Conservation (phyloP, 768 basidiomycete genomes). For the Leucosporidium creatinivorum region DNA sequence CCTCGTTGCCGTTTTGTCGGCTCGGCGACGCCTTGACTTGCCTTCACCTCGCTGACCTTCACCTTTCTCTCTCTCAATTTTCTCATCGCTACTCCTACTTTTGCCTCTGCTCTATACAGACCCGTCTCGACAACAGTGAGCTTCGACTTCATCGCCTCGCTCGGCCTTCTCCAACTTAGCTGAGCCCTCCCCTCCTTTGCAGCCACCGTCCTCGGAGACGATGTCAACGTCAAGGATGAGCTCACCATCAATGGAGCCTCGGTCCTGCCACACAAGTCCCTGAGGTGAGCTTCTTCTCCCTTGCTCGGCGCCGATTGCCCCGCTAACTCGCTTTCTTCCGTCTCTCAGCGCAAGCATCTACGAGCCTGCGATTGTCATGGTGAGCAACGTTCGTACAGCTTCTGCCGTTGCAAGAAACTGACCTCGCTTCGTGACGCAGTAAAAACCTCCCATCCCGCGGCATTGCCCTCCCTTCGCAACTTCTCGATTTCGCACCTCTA, state of each 20-base stretch:
- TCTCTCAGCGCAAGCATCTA: neutral
- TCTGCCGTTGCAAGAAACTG: too few species aligned
- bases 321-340: neutral
- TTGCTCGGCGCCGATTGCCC: constrained; percentile 9
- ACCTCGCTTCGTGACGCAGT: too few species aligned
- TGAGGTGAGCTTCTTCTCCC: constrained; percentile 35
- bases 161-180: too few species aligned
- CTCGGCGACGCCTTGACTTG: neutral
- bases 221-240: constrained; percentile 49
- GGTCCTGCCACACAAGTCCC: constrained; percentile 32
- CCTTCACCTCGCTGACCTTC: neutral
- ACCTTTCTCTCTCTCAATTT: neutral
- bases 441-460: neutral
- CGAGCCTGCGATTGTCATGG: constrained; percentile 38
- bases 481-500: too few species aligned
- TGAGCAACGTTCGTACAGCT: too few species aligned
- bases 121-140: constrained; percentile 8
- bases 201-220: constrained; percentile 47
- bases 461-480: too few species aligned
- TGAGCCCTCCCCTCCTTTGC: too few species aligned
- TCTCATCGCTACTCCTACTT: constrained; percentile 1
- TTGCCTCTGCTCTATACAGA: neutral
- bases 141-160: neutral
- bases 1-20: too few species aligned
- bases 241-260: constrained; percentile 45